These are phyloP conservation scores for Aspergillus jensenii DNA, from an alignment of 2,329 filamentous ascomycete species.

Conservation along the genomic window DNA sequence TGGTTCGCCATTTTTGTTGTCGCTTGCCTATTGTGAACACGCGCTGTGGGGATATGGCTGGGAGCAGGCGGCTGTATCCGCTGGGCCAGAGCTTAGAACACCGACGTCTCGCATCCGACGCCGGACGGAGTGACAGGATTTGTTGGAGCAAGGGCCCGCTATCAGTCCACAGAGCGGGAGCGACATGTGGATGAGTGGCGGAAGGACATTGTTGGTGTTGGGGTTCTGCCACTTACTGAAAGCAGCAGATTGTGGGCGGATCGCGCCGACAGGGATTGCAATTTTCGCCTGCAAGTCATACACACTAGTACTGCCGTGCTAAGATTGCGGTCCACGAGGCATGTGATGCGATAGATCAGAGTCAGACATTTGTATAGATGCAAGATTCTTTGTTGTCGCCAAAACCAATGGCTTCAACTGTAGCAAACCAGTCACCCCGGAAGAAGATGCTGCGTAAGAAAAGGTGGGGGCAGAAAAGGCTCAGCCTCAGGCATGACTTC, in stretches of 20 bases:
- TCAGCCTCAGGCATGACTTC: neutral
- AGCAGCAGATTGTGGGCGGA: constrained; percentile 2
- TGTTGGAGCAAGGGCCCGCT: neutral
- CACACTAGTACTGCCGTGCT: neutral
- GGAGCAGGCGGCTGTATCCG: constrained; percentile 4
- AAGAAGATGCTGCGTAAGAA: neutral
- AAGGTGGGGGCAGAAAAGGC: neutral
- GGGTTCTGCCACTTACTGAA: neutral
- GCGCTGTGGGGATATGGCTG: neutral
- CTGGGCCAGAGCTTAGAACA: neutral
- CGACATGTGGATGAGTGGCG: neutral
- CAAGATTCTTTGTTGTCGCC: no score
- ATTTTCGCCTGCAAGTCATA: neutral
- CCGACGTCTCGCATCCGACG: neutral
- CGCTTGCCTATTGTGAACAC: neutral
- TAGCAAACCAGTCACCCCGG: neutral
- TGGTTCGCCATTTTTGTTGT: neutral
- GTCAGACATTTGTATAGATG: no score
- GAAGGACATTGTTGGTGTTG: neutral
- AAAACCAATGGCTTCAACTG: no score
- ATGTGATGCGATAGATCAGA: neutral
- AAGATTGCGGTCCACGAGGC: neutral
- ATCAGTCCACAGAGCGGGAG: neutral
- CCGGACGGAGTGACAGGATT: neutral
- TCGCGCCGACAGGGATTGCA: constrained; percentile 1